Percentiles rank a stretch among this genome's conserved stretches.
Conservation (phyloP, 371 early-diverging fungal species). For the Haplosporangium sp. region DNA sequence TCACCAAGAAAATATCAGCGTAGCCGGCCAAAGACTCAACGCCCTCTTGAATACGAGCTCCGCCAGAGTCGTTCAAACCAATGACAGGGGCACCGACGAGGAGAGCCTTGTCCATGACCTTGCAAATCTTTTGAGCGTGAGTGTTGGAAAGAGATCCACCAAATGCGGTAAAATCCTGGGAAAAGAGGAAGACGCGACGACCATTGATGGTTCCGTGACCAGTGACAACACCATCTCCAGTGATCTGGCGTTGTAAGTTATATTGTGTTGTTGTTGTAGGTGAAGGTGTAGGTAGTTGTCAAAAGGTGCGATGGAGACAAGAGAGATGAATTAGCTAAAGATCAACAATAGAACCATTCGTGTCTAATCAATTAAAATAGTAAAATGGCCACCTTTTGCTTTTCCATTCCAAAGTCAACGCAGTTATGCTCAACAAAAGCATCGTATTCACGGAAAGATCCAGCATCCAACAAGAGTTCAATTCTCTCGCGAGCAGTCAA, state of each 20-base stretch:
- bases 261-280: no score
- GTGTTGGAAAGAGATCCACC: conserved; percentile 93
- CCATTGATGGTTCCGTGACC: conserved; percentile 96
- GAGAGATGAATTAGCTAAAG: not conserved
- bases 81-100: conserved; percentile 95
- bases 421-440: conserved; percentile 97
- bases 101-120: conserved; percentile 96
- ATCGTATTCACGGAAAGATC: conserved; percentile 94
- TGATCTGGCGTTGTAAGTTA: conserved; percentile 60
- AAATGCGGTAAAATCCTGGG: conserved; percentile 95
- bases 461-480: conserved; percentile 85
- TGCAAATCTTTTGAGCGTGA: conserved; percentile 94
- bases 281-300: not conserved
- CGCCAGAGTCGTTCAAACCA: conserved; percentile 97
- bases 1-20: conserved; percentile 93
- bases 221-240: conserved; percentile 96
- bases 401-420: conserved; percentile 93
- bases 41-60: conserved; percentile 98
- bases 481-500: conserved; percentile 96
- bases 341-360: not conserved
- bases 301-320: not conserved
- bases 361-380: not conserved
- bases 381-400: conserved; percentile 66
- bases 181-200: conserved; percentile 91
- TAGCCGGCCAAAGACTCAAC: conserved; percentile 97